Conservation (phyloP, 78 protist species). For the Dictyostelium capitatum region DNA sequence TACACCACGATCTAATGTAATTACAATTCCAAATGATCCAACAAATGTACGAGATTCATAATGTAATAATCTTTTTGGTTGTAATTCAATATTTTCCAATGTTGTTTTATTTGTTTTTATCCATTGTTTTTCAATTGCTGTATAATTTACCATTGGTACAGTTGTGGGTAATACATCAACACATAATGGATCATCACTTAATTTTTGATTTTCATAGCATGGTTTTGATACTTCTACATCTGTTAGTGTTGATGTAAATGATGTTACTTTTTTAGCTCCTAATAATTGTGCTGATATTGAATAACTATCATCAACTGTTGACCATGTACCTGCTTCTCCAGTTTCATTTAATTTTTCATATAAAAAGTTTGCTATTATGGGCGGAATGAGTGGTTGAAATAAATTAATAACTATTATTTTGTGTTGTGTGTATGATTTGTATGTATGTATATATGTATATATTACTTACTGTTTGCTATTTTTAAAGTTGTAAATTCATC, state of each 20-base stretch:
- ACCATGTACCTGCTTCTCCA: too few relatives aligned
- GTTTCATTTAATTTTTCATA: too few relatives aligned
- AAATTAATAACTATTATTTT: too few relatives aligned
- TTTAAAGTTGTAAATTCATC: conserved; percentile 70
- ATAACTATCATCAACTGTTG: too few relatives aligned
- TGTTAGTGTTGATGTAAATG: background rate
- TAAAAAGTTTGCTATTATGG: too few relatives aligned
- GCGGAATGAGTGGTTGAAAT: too few relatives aligned
- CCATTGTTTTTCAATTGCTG: background rate
- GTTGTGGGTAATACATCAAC: background rate
- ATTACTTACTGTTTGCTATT: conserved; percentile 16
- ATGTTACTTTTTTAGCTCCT: background rate
- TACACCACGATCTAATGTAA: conserved; percentile 24
- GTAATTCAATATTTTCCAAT: background rate
- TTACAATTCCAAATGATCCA: background rate
- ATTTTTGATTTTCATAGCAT: background rate
- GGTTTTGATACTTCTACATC: background rate
- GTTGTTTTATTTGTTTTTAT: background rate
- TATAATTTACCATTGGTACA: background rate
- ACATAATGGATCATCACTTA: background rate
- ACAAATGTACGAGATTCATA: conserved; percentile 3
- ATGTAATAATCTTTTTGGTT: background rate
- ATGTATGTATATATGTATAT: too few relatives aligned
- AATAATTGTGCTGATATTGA: background rate
- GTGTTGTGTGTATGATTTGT: too few relatives aligned